Base-by-base conservation (phyloP, 108 stramenopile genomes). In the Ochromonas danica region DNA sequence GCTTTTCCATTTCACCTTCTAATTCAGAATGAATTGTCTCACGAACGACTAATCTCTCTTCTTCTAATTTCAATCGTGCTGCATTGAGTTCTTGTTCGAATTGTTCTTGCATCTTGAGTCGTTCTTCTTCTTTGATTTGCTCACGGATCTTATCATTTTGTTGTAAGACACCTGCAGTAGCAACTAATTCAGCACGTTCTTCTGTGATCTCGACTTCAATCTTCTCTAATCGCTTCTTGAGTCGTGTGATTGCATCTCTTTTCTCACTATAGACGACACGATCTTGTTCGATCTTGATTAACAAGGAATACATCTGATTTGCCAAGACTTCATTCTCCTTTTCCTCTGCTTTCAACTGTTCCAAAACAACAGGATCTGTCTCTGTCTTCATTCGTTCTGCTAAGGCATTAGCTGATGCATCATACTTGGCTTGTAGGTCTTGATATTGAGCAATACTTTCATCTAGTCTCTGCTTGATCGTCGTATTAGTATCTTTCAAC, bases 131-230 rank as follows among this genome's bases (percentile, higher is more conserved):
- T 0, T 79, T 77, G 63, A 84, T 84, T 14, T 71, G 80, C 38
- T 75, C 45, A 10, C 72, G 36, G 17, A 75, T 27, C 0, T 75
- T 80, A 71, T 84, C 84, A 62, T 85, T 85, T n/a, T 84, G 83
- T 28, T 83, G 78, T 38, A 85, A 80, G 6, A 85, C 41, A 22
- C 83, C 84, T 39, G 74, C 72, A 1, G 71, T 82, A 17, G 87
- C 87, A 1, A 86, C 87, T 30, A 87, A 42, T 74, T 89, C 86
- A 1, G 85, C 87, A 22, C 87, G 57, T 43, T 85, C 86, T 43
- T 87, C 89, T 2, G 80, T 85, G 30, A 82, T 65, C 42, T 75
- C 78, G 22, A 82, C 82, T 79, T 84, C 80, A 30, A 81, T 61
- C 1, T 77, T 41, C 42, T 83, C 61, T n/a, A 83, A 60, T 30